These are phyloP conservation scores for Pseudocohnilembus persalinus DNA, from an alignment of 169 alveolate genomes.

Conservation along the genomic window DNA sequence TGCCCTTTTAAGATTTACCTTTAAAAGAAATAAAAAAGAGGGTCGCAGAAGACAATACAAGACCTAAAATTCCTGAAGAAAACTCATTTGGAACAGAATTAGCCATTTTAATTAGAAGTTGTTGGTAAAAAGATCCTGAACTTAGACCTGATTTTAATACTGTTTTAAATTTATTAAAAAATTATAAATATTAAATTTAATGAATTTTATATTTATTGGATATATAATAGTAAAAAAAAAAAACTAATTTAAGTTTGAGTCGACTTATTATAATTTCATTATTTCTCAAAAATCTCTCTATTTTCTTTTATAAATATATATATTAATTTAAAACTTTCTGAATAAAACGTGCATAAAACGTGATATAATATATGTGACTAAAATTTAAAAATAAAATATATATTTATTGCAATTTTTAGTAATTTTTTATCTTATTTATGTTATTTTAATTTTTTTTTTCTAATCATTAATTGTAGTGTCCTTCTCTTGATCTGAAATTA, in stretches of 20 bases:
- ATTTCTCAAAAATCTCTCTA: too few species aligned
- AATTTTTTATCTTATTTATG: neutral
- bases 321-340: too few species aligned
- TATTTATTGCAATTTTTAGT: neutral
- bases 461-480: conserved; percentile 65
- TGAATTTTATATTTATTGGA: too few species aligned
- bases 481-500: conserved; percentile 66
- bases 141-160: neutral
- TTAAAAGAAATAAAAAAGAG: neutral
- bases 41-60: neutral
- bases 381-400: too few species aligned
- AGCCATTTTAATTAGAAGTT: neutral
- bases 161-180: too few species aligned
- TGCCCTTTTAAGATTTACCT: neutral
- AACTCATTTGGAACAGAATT: neutral
- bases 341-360: too few species aligned
- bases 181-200: too few species aligned
- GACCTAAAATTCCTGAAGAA: neutral
- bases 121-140: neutral
- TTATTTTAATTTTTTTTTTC: neutral
- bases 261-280: too few species aligned
- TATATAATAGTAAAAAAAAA: too few species aligned
- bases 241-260: too few species aligned
- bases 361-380: too few species aligned
- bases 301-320: too few species aligned